phyloP scores from a whole-genome alignment of 169 alveolate species.

The Plasmodium ovale region DNA sequence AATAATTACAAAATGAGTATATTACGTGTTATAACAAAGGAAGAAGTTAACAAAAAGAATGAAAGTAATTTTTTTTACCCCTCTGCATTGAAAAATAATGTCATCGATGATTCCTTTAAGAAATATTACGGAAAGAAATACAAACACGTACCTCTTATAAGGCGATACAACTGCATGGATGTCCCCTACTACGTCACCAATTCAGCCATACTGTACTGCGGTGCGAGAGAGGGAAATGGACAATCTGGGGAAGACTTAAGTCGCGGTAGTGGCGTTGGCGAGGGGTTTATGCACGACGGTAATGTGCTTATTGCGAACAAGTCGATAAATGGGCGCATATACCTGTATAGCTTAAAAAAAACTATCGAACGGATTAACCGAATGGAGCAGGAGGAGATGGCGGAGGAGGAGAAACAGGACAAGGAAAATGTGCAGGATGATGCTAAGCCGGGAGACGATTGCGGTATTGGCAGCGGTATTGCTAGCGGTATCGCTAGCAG shows the following conservation, averaged over 20 bases:
- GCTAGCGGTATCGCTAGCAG: no score
- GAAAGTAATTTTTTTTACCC: constrained; percentile 39
- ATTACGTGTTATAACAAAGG: constrained; percentile 56
- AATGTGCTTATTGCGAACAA: constrained; percentile 49
- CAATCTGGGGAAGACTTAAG: no score
- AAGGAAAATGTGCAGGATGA: no score
- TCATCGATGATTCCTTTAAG: constrained; percentile 35
- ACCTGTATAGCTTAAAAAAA: constrained; percentile 23
- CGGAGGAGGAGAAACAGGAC: neutral
- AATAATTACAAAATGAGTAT: constrained; percentile 63
- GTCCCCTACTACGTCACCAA: constrained; percentile 51
- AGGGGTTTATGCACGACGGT: constrained; percentile 1
- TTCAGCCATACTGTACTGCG: constrained; percentile 29
- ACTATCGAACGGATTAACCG: constrained; percentile 46
- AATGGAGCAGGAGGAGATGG: constrained; percentile 20
- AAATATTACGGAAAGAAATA: constrained; percentile 27
- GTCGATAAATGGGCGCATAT: constrained; percentile 35
- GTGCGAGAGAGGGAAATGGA: neutral
- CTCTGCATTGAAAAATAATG: constrained; percentile 17
- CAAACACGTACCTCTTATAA: constrained; percentile 35
- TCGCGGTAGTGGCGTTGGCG: neutral
- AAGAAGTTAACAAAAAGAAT: constrained; percentile 21
- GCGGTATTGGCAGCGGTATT: no score
- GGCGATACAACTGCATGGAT: constrained; percentile 45
- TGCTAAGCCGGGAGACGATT: no score